Base-by-base conservation (phyloP, 306 rosid species). In the Begonia loranthoides region DNA sequence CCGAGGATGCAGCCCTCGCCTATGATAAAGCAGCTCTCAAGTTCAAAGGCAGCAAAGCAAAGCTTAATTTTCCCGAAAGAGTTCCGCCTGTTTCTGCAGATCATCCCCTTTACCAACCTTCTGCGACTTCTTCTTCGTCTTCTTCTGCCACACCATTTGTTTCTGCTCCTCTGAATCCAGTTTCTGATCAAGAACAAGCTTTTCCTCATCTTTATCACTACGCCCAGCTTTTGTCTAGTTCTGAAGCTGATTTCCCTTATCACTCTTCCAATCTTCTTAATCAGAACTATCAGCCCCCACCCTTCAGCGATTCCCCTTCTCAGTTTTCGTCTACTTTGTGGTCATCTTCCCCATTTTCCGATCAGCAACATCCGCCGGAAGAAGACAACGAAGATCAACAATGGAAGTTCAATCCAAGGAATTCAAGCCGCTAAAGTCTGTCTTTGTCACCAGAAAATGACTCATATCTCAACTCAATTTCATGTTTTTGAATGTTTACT, bases 1-100 rank as follows among this genome's bases (percentile, higher is more conserved):
- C 95, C 6, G 93, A 82, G 47, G 95, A 71, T 51, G 95, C 95
- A 9, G 95, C 95, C 43, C 12, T 75, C 22, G 95, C 93, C 13
- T 86, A 86, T 38, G 95, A 86, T 57, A 77, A 63, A 45, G 93
- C 93, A 11, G 95, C 95, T 38, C 76, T 86, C 45, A 73, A 56
- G 52, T 86, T 86, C 66, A 82, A 77, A 73, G 95, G 95, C 55
- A 68, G 72, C 52, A 82, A 82, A 59, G 95, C 95, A 10, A 86
- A 86, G 61, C 95, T 86, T 9, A 86, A 86, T 56, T 86, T 86
- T 49, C 95, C 95, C 0, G 76, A 70, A 50, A 17, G 78, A 41
- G 76, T 68, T 24, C 82, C 72, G 58, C 59, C 48, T 9, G 9
- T 28, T 28, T 5, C 36, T 28, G 36, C 36, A 28, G 36, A 28